phyloP scores from a whole-genome alignment of 2,329 filamentous ascomycete genomes.

The Fusarium sp. region DNA sequence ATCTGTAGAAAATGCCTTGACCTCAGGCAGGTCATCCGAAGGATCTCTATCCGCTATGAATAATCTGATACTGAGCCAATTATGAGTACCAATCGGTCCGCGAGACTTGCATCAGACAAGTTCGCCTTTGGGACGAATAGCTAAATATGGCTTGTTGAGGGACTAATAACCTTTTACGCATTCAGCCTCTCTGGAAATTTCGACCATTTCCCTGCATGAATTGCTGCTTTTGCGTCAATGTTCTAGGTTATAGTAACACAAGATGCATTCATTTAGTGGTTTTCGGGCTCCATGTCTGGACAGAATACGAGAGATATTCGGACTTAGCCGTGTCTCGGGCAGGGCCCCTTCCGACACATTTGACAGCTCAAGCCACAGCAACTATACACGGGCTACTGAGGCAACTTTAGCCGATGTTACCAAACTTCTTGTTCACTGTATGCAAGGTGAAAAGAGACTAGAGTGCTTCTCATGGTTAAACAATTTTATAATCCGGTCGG shows the following conservation, averaged over 20 bases:
- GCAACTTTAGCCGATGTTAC: neutral
- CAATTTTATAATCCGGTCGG: rapidly evolving
- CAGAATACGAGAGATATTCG: neutral
- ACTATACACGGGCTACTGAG: rapidly evolving
- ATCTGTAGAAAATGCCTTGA: rapidly evolving
- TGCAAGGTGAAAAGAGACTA: neutral
- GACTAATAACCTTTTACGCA: rapidly evolving
- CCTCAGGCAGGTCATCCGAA: neutral
- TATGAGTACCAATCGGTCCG: too few relatives aligned
- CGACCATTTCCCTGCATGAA: neutral
- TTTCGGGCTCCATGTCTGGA: too few relatives aligned
- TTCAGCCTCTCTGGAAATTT: neutral
- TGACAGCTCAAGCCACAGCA: neutral
- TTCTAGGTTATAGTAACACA: neutral
- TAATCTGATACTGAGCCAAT: too few relatives aligned
- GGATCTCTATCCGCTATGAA: too few relatives aligned
- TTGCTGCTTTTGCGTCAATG: rapidly evolving
- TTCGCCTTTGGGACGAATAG: too few relatives aligned
- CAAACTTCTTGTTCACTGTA: too few relatives aligned
- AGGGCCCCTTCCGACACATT: neutral
- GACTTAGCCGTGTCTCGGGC: neutral
- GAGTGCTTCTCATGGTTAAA: too few relatives aligned
- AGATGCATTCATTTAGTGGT: rapidly evolving
- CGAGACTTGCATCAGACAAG: too few relatives aligned
- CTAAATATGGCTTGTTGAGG: rapidly evolving